Conservation (phyloP, 495 filamentous ascomycete genomes). For the Talaromyces ruber region DNA sequence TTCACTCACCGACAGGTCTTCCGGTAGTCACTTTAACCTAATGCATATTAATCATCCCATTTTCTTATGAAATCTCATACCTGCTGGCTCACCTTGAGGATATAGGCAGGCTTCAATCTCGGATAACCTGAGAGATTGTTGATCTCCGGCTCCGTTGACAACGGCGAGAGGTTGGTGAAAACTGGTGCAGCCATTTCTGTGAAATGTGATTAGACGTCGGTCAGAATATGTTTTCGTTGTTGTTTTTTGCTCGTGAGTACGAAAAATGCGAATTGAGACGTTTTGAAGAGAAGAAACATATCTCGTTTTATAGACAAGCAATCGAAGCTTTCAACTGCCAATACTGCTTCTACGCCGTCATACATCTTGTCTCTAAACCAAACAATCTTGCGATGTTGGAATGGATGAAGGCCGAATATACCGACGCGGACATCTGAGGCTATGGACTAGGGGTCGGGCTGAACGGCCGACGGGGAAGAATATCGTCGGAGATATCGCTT, state of each 20-base stretch:
- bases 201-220: background rate
- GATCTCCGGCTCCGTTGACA: background rate
- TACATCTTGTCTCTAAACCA: background rate
- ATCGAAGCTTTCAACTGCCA: background rate
- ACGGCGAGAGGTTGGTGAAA: background rate
- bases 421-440: background rate
- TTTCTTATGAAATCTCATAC: background rate
- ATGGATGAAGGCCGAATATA: background rate
- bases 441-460: background rate
- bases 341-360: background rate
- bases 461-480: background rate
- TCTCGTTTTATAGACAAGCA: background rate
- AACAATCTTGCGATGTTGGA: background rate
- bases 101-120: conserved; percentile 1
- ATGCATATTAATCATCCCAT: background rate
- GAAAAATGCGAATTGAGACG: background rate
- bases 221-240: background rate
- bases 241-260: background rate
- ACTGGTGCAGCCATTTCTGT: background rate
- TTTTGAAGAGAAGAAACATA: background rate
- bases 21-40: background rate
- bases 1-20: background rate
- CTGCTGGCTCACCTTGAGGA: background rate
- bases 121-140: background rate
- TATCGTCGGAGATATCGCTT: background rate